Base-by-base conservation (phyloP, 208 protist genomes). In the Trypanosoma cruzi region DNA sequence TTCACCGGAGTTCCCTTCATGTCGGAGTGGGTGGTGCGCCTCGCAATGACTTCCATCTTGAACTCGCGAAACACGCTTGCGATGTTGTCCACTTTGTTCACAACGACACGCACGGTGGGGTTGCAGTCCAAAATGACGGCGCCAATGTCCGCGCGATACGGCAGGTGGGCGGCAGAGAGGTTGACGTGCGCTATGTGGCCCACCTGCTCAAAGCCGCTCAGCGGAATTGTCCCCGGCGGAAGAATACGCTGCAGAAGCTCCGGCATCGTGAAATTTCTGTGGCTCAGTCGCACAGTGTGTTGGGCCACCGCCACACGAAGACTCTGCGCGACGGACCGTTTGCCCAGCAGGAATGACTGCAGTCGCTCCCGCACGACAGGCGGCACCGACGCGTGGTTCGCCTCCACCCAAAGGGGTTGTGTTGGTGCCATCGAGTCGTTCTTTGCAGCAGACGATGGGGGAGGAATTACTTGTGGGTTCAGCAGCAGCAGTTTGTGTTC, bases 151-250 rank as follows among this genome's bases (percentile, higher is more conserved):
- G 77, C 20, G 3, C 87, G 85, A 78, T 97, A 98, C 22, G 94
- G 95, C 44, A 98, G 58, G 53, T 98, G 92, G 13, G 90, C 81
- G 4, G 90, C 76, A 20, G 85, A 91, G 0, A 99, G 88, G 80
- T 99, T 99, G 16, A 99, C 70, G 74, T 99, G 98, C 0, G 98
- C 98, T 46, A 99, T 98, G 81, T 99, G 98, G 20, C 97, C 93
- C 22, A 98, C 84, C 72, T 94, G 85, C 71, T 97, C 92, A 62
- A 97, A 95, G 18, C 88, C 84, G 63, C 85, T 93, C 18, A 93
- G 75, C 34, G 40, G 22, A 14, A 49, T 66, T 10, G 68, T 62
- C 16, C 63, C 69, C 20, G 59, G 54, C 11, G 81, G 75, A 14
- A 90, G 71, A 57, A 94, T 74, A 46, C 65, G 67, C 37, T 64